These are phyloP conservation scores for Xylaria flabelliformis DNA, from an alignment of 495 filamentous ascomycete genomes.

Conservation along the genomic window DNA sequence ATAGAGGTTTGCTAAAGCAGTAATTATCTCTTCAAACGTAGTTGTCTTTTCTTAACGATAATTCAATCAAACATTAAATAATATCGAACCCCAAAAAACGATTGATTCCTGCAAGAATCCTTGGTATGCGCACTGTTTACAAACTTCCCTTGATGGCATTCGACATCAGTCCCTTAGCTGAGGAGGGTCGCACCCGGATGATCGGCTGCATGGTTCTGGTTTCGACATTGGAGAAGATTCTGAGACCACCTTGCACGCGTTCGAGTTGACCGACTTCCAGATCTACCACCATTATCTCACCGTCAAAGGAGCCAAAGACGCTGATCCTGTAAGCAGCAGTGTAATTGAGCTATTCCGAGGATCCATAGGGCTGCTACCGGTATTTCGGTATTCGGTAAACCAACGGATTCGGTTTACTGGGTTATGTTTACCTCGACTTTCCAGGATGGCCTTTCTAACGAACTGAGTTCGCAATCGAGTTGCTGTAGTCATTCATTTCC, in stretches of 20 bases:
- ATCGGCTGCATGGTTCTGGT: neutral
- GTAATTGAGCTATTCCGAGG: constrained; percentile 5
- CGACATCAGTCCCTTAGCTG: no score
- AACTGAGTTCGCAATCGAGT: neutral
- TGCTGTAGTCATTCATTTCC: neutral
- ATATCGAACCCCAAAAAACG: neutral
- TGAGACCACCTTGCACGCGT: neutral
- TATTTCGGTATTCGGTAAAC: constrained; percentile 16
- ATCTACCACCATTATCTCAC: no score
- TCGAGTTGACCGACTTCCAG: neutral
- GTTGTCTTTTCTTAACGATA: neutral
- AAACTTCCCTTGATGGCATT: no score
- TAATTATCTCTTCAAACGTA: no score
- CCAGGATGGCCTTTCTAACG: neutral
- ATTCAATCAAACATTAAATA: neutral
- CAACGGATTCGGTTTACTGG: neutral
- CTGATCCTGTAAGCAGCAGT: constrained; percentile 2
- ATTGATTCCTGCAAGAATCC: neutral
- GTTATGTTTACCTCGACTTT: neutral
- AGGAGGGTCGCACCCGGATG: neutral
- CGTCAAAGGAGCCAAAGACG: no score
- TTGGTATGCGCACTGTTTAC: no score
- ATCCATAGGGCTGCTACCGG: neutral
- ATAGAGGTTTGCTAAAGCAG: no score
- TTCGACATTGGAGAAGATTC: neutral